Conservation (phyloP, 352 stramenopile species). For the Pseudoperonospora humuli region DNA sequence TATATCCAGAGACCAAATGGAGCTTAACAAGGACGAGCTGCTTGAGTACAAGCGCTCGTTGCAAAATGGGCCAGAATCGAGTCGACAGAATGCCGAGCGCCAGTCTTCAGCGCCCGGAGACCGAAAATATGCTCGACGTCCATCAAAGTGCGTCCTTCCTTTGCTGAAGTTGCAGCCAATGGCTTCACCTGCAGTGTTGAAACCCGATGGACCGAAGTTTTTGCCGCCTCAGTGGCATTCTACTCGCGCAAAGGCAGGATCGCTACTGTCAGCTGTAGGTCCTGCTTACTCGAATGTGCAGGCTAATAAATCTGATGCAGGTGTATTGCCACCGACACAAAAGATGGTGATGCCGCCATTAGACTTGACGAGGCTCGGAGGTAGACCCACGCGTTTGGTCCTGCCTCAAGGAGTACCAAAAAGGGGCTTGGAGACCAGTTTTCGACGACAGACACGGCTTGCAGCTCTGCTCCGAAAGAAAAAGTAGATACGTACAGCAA, state of each 20-base stretch:
- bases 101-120: slow-evolving; percentile 5
- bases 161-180: slow-evolving; percentile 16
- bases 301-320: not conserved
- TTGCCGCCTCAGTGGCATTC: slow-evolving; percentile 53
- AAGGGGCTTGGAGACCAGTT: not conserved
- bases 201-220: slow-evolving; percentile 11
- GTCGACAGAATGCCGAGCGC: slow-evolving; percentile 10
- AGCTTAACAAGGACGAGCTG: slow-evolving; percentile 65
- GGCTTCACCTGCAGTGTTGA: slow-evolving; percentile 6
- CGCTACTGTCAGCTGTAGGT: slow-evolving; percentile 5
- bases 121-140: slow-evolving; percentile 2
- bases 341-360: slow-evolving; percentile 17
- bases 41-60: slow-evolving; percentile 45
- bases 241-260: slow-evolving; percentile 31
- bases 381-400: slow-evolving; percentile 25
- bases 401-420: too few species aligned
- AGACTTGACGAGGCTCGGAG: slow-evolving; percentile 21
- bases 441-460: slow-evolving; percentile 36
- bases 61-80: not conserved
- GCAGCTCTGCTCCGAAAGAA: slow-evolving; percentile 47
- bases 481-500: slow-evolving; percentile 2
- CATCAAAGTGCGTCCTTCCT: slow-evolving; percentile 19
- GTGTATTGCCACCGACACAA: slow-evolving; percentile 1
- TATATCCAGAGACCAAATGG: slow-evolving; percentile 46
- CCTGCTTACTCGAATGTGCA: not conserved